These are phyloP conservation scores for Streptanthus diversifolius DNA, from an alignment of 345 rosid species.

Conservation along the genomic window DNA sequence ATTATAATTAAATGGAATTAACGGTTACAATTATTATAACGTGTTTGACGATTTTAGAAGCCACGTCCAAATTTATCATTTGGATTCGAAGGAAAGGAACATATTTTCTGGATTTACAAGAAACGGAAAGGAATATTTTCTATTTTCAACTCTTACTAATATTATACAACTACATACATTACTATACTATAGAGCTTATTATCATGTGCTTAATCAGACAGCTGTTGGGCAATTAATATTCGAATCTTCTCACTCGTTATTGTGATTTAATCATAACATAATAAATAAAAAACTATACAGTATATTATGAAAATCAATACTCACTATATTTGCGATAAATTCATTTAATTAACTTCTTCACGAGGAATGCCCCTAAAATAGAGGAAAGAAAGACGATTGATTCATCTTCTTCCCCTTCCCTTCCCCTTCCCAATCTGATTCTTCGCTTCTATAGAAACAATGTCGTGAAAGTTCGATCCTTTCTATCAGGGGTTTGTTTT, in stretches of 20 bases:
- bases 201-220: conserved; percentile 15
- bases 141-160: conserved; percentile 10
- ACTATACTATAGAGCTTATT: neutral
- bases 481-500: neutral
- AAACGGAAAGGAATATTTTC: conserved; percentile 28
- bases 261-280: neutral
- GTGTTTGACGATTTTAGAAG: conserved; percentile 14
- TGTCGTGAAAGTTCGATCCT: conserved; percentile 33
- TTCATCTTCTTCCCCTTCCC: conserved; percentile 20
- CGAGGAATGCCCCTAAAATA: conserved; percentile 28
- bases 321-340: neutral
- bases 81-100: conserved; percentile 32
- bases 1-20: neutral
- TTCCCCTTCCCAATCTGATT: neutral
- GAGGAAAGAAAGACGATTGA: conserved; percentile 35
- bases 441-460: conserved; percentile 12
- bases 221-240: conserved; percentile 24
- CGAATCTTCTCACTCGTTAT: conserved; percentile 15
- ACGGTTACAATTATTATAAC: neutral
- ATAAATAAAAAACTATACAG: neutral
- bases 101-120: conserved; percentile 24
- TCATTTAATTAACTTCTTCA: conserved; percentile 28
- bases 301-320: neutral
- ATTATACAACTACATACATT: neutral
- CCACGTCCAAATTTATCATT: conserved; percentile 8